phyloP scores from a whole-genome alignment of 805 yeast species.

The Scheffersomyces coipomensis region DNA sequence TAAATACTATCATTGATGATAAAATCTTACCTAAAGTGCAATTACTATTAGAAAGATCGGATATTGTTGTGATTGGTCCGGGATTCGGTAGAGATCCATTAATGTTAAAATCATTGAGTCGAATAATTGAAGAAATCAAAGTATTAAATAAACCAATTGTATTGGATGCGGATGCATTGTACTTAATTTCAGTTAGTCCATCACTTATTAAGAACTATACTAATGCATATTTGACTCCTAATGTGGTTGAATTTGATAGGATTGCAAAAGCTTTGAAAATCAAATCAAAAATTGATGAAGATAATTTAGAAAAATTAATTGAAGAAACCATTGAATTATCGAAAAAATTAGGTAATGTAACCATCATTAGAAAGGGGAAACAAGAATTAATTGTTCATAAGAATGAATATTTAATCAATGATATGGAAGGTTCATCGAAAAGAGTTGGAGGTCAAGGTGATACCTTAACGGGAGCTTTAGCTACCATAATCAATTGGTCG shows the following conservation, averaged over 20 bases:
- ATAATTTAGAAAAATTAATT: constrained; percentile 14
- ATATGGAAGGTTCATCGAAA: constrained; percentile 62
- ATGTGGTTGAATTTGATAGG: constrained; percentile 78
- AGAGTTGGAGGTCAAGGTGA: constrained; percentile 98
- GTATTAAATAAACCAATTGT: constrained; percentile 65
- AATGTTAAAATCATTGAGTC: constrained; percentile 61
- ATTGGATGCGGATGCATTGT: constrained; percentile 89
- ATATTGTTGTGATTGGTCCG: constrained; percentile 87
- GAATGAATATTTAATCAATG: constrained; percentile 39
- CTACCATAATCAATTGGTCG: constrained; percentile 81
- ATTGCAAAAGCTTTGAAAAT: constrained; percentile 51
- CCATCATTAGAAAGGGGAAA: constrained; percentile 72
- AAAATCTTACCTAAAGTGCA: constrained; percentile 56
- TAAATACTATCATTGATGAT: constrained; percentile 34
- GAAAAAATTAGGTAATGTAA: constrained; percentile 49
- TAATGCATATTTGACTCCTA: constrained; percentile 81
- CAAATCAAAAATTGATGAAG: constrained; percentile 19
- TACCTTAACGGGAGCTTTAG: constrained; percentile 81
- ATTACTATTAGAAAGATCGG: constrained; percentile 60
- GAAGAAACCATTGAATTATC: constrained; percentile 45
- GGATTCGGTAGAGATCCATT: constrained; percentile 83
- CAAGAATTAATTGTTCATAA: constrained; percentile 63
- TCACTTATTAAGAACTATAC: constrained; percentile 51
- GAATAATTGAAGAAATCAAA: constrained; percentile 56
- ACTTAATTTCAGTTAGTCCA: constrained; percentile 58